Evolutionary conservation across 2,329 filamentous ascomycete genomes (phyloP).

Genomic region (Pseudopyrenochaeta lycopersici): DNA sequence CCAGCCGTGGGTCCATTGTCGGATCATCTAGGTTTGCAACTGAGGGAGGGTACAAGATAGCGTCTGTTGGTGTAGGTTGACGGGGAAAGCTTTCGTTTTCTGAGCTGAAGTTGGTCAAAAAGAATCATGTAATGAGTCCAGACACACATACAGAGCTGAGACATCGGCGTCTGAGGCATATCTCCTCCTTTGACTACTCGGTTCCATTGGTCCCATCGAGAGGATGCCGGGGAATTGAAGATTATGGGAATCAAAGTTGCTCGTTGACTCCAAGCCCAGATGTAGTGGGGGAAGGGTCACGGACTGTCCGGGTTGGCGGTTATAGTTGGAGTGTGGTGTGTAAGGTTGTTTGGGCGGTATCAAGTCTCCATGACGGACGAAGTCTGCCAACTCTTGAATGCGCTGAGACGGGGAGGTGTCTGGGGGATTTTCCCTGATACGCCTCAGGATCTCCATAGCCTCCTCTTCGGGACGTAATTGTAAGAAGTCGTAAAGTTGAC

Average conservation of each 20-base stretch:
- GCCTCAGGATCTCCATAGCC: slow-evolving; percentile 36
- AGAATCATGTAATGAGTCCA: slow-evolving; percentile 3
- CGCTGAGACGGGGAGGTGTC: slow-evolving; percentile 28
- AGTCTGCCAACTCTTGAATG: slow-evolving; percentile 38
- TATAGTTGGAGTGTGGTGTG: slow-evolving; percentile 2
- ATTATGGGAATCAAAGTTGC: slow-evolving; percentile 15
- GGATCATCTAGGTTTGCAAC: slow-evolving; percentile 9
- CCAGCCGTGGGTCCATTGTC: slow-evolving; percentile 28
- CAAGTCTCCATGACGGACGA: slow-evolving; percentile 30
- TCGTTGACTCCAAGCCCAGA: slow-evolving; percentile 33
- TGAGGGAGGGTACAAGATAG: slow-evolving; percentile 24
- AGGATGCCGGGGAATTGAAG: slow-evolving; percentile 27
- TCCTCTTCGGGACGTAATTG: slow-evolving; percentile 40
- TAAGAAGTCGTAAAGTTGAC: slow-evolving; percentile 43
- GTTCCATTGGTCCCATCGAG: slow-evolving; percentile 26
- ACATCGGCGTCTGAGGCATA: slow-evolving; percentile 34
- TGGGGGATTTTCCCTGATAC: slow-evolving; percentile 32
- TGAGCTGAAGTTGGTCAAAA: slow-evolving; percentile 45
- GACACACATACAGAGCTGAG: slow-evolving; percentile 36
- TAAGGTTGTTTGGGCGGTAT: slow-evolving; percentile 9
- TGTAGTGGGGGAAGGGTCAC: slow-evolving; percentile 41
- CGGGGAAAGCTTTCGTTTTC: slow-evolving; percentile 27
- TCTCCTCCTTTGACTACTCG: slow-evolving; percentile 33
- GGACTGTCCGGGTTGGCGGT: slow-evolving; percentile 11
- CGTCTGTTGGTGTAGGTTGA: slow-evolving; percentile 30